Conservation (phyloP, 2,329 filamentous ascomycete species). For the Ceratocystis lukuohia region DNA sequence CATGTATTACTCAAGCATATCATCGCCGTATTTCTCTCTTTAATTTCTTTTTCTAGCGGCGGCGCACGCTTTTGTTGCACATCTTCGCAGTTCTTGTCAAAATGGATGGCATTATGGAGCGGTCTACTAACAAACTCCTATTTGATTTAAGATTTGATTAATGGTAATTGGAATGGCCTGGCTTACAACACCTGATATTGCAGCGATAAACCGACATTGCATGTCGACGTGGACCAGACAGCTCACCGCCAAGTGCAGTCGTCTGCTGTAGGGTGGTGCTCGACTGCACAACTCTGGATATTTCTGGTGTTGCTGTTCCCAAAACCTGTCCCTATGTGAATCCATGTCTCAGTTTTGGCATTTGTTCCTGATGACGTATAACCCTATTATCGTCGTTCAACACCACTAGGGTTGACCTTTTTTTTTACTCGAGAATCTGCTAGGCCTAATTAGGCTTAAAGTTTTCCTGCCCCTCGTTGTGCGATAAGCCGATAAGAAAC, state of each 20-base stretch:
- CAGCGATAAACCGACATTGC: no score
- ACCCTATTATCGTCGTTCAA: background rate
- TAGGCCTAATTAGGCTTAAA: constrained; percentile 7
- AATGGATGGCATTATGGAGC: background rate
- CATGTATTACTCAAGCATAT: no score
- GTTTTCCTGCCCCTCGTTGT: constrained; percentile 12
- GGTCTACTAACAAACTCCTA: background rate
- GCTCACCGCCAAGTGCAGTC: no score
- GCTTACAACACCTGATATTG: no score
- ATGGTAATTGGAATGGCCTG: no score
- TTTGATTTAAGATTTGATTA: no score
- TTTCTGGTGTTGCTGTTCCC: background rate
- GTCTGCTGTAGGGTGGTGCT: no score
- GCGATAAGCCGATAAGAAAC: constrained; percentile 18
- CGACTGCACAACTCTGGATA: no score
- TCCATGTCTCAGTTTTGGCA: background rate
- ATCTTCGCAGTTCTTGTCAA: background rate
- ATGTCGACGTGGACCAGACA: no score
- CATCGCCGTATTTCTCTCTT: background rate
- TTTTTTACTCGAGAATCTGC: background rate
- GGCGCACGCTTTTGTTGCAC: background rate
- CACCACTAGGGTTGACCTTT: background rate
- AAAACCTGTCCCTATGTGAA: background rate
- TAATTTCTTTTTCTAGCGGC: background rate
- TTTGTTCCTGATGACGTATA: background rate